Evolutionary conservation across 1,284 basidiomycete species (phyloP).

Genomic region (Boletus mariae): DNA sequence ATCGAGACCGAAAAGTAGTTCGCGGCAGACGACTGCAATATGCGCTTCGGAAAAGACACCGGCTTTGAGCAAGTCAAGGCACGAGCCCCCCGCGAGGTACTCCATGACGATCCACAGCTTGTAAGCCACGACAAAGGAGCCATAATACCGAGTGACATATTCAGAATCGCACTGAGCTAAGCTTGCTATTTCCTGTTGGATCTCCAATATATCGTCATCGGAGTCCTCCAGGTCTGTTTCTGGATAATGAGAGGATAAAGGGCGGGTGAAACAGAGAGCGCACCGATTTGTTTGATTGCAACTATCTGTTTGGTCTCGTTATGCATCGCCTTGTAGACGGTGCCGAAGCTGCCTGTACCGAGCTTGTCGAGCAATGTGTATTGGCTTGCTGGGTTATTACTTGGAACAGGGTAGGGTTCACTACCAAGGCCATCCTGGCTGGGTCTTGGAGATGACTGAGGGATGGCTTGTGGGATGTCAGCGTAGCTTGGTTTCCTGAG

Average conservation of each 20-base stretch:
- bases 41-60: conserved; percentile 89
- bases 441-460: conserved; percentile 46
- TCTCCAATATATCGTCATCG: conserved; percentile 94
- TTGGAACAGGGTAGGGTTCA: conserved; percentile 67
- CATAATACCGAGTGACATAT: conserved; percentile 95
- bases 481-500: conserved; percentile 42
- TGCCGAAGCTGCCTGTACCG: conserved; percentile 96
- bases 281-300: conserved; percentile 97
- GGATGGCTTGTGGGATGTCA: conserved; percentile 38
- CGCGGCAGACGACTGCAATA: conserved; percentile 92
- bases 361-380: conserved; percentile 94
- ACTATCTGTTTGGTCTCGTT: conserved; percentile 92
- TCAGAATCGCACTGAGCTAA: conserved; percentile 94
- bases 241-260: not conserved
- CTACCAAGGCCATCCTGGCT: conserved; percentile 38
- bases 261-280: conserved; percentile 24
- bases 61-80: conserved; percentile 90
- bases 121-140: conserved; percentile 94
- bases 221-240: conserved; percentile 77
- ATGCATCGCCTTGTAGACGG: conserved; percentile 95
- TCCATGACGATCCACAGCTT: conserved; percentile 99
- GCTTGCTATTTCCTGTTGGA: conserved; percentile 96
- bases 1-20: conserved; percentile 89
- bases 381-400: conserved; percentile 78
- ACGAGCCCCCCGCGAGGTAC: conserved; percentile 97